Conservation (phyloP, 1,284 basidiomycete genomes). For the Sporisorium scitamineum region DNA sequence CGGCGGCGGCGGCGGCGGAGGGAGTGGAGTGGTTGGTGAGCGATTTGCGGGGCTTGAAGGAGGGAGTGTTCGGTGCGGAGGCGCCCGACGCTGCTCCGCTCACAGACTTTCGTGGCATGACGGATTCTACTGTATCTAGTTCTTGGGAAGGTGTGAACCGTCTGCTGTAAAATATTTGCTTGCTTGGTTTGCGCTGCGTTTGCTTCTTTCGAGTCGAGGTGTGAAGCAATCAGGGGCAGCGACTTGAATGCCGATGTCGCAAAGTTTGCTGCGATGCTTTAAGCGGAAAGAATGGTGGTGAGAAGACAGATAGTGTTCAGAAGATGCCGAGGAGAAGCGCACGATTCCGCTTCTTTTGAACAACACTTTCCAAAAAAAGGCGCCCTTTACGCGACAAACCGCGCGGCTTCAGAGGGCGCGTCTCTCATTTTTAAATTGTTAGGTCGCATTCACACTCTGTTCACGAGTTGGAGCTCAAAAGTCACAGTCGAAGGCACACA, state of each 20-base stretch:
- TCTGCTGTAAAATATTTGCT: too few species aligned
- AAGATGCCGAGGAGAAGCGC: too few species aligned
- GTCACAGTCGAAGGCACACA: background rate
- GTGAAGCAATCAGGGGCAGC: too few species aligned
- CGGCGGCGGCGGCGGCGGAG: background rate
- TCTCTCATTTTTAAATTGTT: background rate
- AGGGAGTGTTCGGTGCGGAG: slow-evolving; percentile 14
- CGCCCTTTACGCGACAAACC: background rate
- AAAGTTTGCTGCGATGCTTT: background rate
- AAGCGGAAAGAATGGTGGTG: background rate
- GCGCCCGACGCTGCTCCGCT: slow-evolving; percentile 8
- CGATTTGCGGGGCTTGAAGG: slow-evolving; percentile 4
- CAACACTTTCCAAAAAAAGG: background rate
- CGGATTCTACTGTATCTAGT: too few species aligned
- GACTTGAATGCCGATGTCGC: too few species aligned
- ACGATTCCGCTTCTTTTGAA: too few species aligned
- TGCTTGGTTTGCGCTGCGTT: too few species aligned
- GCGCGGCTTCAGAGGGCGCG: too few species aligned
- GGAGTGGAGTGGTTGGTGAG: background rate
- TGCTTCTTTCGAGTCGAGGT: too few species aligned
- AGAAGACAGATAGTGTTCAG: too few species aligned
- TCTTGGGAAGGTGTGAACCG: too few species aligned
- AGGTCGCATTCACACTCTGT: background rate
- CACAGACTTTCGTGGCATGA: slow-evolving; percentile 47
- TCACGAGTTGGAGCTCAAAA: background rate